Base-by-base conservation (phyloP, 1,284 basidiomycete genomes). In the Marasmius tenuissimus region DNA sequence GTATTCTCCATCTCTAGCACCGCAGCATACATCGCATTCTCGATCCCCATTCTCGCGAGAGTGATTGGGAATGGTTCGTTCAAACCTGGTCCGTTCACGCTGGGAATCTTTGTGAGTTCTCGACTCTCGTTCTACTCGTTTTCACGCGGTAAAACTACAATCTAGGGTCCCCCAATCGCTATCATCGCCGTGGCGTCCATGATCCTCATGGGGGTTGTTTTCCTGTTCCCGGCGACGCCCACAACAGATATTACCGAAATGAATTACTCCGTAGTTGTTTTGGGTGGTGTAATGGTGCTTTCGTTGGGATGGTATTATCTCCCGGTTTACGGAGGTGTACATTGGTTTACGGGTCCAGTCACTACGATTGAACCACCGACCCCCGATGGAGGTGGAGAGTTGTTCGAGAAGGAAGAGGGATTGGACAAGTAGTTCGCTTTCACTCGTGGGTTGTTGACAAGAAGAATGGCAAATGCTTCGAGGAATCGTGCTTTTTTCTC, bases 211-310 rank as follows among this genome's bases (percentile, higher is more conserved):
- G 71, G 76, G 38, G 68, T 85, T 61, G 81, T 89, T 1, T 86
- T 89, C 75, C 72, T 88, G 53, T 90, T 91, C 76, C 89, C 89
- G 0, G 72, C 80, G 1, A 79, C 76, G 11, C 81, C 85, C 3
- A 69, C 75, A 6, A 76, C 84, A 6, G 70, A 63, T 33, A 79
- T 77, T 1, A 58, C 69, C 16, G 74, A 78, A 62, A 91, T 91
- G 89, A 91, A 91, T 72, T 91, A 91, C 67, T 82, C 83, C 0
- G 76, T 85, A 49, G 85, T 86, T 37, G 86, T 90, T 9, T 72
- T 85, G 6, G 83, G 80, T 18, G 85, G 86, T 6, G 79, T 84
- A 9, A 71, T 90, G 56, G 49, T 77, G 1, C 74, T 88, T 20
- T 85, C 85, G 4, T 63, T 89, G 22, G 53, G 79, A 0, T 89